Evolutionary conservation across 169 alveolate species (phyloP).

Genomic region (Cryptosporidium ubiquitum): DNA sequence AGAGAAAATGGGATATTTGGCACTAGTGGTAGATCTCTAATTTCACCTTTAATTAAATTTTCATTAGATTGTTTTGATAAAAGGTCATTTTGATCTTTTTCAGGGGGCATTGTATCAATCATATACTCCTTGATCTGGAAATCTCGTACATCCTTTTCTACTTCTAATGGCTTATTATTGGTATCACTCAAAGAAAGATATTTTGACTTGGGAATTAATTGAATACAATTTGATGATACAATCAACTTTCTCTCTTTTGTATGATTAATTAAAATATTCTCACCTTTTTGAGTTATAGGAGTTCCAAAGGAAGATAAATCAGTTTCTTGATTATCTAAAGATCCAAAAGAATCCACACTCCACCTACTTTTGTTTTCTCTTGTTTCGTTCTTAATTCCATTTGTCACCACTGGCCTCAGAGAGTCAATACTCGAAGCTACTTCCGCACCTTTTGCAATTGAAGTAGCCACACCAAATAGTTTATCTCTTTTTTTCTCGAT

Average conservation of each 20-base stretch:
- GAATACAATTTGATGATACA: slow-evolving; percentile 13
- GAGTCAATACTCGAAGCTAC: neutral
- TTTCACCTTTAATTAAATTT: neutral
- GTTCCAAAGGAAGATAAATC: neutral
- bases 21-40: neutral
- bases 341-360: neutral
- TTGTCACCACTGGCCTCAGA: neutral
- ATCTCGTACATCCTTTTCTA: neutral
- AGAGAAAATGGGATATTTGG: slow-evolving; percentile 37
- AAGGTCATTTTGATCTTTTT: neutral
- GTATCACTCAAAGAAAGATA: neutral
- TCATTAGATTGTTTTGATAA: too few species aligned
- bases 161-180: neutral
- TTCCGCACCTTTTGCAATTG: neutral
- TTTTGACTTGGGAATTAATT: slow-evolving; percentile 2
- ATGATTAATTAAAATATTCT: neutral
- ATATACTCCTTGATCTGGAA: neutral
- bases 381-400: neutral
- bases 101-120: neutral
- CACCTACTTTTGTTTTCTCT: neutral
- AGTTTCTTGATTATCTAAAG: neutral
- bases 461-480: neutral
- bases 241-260: slow-evolving; percentile 2
- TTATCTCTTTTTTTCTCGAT: neutral
- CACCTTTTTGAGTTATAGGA: neutral